Evolutionary conservation across 2,329 filamentous ascomycete species (phyloP), one percentile per base, ranked within the genome.

Genomic region (Fonsecaea multimorphosa): DNA sequence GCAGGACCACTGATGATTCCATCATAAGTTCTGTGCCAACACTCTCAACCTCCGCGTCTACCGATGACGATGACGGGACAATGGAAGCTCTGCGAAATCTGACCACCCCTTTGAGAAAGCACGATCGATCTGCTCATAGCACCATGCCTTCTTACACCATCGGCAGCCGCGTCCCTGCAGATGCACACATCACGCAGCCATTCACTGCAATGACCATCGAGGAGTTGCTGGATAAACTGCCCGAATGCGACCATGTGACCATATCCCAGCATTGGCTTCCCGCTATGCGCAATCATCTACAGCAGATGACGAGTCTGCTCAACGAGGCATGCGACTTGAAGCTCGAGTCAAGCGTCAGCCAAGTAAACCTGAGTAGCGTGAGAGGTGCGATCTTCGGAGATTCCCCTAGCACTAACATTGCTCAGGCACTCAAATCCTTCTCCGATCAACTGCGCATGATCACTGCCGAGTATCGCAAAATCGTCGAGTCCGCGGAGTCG

Each of bases 171-270:
- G n/a, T 29, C 32, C 32, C 44, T 22, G 54, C 63, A 31, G 53
- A 58, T 40, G 7, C 49, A 27, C 57, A 38, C 6, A 68, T 66
- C 27, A 66, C 64, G 14, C 65, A 59, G 46, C 69, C 67, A 4
- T 64, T 71, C 11, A 55, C 62, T 29, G 63, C 64, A 31, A 71
- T 71, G 69, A 54, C 55, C 19, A 58, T 68, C 22, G 69, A 71
- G 49, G 69, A 69, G 19, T 38, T 71, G 24, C 61, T 71, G 9
- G 61, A 63, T 22, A 64, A 34, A 32, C 52, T 71, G 11, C 61
- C 65, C 16, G 31, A 59, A 22, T 66, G 62, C 34, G 62, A 61
- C 44, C 32, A 19, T 19, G 32, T 44, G 19, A 61, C 55, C 12
- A 53, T 69, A 16, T 32, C 58, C 9, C 56, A 61, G n/a, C n/a